Percentiles rank a stretch among this genome's conserved stretches.
phyloP scores from a whole-genome alignment of 2,329 filamentous ascomycete genomes.

The Leptographium radiaticola region DNA sequence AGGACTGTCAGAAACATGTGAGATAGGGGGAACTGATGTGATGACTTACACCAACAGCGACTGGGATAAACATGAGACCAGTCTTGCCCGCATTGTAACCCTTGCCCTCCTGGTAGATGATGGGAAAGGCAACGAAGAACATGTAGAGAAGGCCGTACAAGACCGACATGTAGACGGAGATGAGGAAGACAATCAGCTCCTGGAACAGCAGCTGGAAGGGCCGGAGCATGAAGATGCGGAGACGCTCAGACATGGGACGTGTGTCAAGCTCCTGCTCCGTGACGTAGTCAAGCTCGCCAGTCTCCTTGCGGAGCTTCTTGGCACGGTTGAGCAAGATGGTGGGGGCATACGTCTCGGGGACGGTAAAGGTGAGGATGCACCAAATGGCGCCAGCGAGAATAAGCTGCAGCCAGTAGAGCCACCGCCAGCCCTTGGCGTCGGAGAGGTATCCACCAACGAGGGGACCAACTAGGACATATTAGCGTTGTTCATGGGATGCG shows the following conservation, averaged over 20 bases:
- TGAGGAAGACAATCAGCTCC: slow-evolving; percentile 75
- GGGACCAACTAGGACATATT: slow-evolving; percentile 40
- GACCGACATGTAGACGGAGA: slow-evolving; percentile 76
- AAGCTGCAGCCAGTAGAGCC: slow-evolving; percentile 51
- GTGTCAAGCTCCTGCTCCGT: slow-evolving; percentile 72
- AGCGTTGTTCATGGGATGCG: background rate
- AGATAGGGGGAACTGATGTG: background rate
- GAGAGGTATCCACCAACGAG: slow-evolving; percentile 54
- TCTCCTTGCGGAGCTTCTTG: slow-evolving; percentile 54
- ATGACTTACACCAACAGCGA: slow-evolving; percentile 47
- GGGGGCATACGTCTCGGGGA: slow-evolving; percentile 80
- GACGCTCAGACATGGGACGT: slow-evolving; percentile 52
- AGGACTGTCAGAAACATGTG: background rate
- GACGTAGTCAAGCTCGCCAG: slow-evolving; percentile 53
- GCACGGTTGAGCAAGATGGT: slow-evolving; percentile 61
- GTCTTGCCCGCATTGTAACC: slow-evolving; percentile 61
- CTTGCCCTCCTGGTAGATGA: slow-evolving; percentile 68
- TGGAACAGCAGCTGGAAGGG: slow-evolving; percentile 77
- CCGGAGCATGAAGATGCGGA: slow-evolving; percentile 63
- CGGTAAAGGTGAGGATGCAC: slow-evolving; percentile 71
- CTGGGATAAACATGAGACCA: slow-evolving; percentile 76
- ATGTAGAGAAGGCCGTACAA: slow-evolving; percentile 64
- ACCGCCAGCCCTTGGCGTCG: slow-evolving; percentile 15
- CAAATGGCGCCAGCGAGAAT: slow-evolving; percentile 61
- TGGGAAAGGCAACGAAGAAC: slow-evolving; percentile 60